Percentiles rank a stretch among this genome's conserved stretches.
Conservation (phyloP, 768 basidiomycete species). For the Leccinellum luteum region DNA sequence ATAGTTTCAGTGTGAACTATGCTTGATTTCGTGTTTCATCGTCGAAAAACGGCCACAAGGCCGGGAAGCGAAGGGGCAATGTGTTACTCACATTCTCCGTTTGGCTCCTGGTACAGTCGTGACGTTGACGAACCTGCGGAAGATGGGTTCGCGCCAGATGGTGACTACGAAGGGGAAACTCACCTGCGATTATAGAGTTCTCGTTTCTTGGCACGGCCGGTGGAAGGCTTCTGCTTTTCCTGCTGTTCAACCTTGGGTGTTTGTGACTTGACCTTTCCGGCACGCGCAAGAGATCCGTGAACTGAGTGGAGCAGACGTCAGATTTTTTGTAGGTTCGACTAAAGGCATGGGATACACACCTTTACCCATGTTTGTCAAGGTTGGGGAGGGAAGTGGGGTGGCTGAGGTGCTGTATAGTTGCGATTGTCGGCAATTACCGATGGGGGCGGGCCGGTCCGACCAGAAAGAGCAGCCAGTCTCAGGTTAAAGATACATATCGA, state of each 20-base stretch:
- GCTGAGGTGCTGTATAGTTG: slow-evolving; percentile 41
- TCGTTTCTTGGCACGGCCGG: slow-evolving; percentile 97
- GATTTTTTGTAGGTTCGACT: background rate
- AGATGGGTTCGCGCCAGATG: background rate
- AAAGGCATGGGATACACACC: slow-evolving; percentile 35
- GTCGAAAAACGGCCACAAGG: background rate
- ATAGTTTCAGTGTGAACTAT: slow-evolving; percentile 97
- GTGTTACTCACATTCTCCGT: slow-evolving; percentile 85
- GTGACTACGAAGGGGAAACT: slow-evolving; percentile 25
- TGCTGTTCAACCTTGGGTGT: slow-evolving; percentile 96
- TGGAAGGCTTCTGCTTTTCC: slow-evolving; percentile 97
- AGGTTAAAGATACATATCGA: no score
- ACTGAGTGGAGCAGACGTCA: slow-evolving; percentile 43
- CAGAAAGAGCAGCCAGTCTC: no score
- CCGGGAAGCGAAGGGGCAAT: slow-evolving; percentile 39
- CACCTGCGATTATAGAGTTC: slow-evolving; percentile 88
- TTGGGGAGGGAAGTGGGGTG: slow-evolving; percentile 31
- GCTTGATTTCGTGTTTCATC: slow-evolving; percentile 48
- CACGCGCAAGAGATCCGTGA: slow-evolving; percentile 98
- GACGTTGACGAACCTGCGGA: slow-evolving; percentile 81
- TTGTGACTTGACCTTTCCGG: slow-evolving; percentile 98
- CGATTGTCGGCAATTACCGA: slow-evolving; percentile 31
- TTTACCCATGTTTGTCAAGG: slow-evolving; percentile 67
- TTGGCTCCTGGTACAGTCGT: slow-evolving; percentile 86
- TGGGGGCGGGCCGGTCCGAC: no score